These are phyloP conservation scores for Mortierella claussenii DNA, from an alignment of 192 early-diverging fungal genomes.

Conservation along the genomic window DNA sequence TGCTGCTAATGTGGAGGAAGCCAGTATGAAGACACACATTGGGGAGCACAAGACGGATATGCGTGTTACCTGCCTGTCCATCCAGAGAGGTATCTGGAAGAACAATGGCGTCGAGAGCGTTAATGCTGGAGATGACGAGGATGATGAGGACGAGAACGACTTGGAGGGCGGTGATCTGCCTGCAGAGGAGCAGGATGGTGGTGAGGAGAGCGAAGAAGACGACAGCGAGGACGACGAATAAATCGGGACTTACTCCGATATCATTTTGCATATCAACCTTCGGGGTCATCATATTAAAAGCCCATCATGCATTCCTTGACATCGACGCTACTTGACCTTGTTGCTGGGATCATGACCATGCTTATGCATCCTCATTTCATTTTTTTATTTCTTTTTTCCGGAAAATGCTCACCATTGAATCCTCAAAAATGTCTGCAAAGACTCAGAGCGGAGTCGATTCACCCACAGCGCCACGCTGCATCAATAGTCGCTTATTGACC, in stretches of 20 bases:
- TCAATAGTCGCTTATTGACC: neutral
- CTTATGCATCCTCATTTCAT: too few species aligned
- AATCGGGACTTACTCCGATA: too few species aligned
- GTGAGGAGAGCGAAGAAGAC: slow-evolving; percentile 28
- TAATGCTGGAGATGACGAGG: slow-evolving; percentile 10
- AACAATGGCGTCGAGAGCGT: slow-evolving; percentile 11
- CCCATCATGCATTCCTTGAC: too few species aligned
- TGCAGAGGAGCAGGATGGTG: neutral
- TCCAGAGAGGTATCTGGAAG: slow-evolving; percentile 52
- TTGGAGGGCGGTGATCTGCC: neutral
- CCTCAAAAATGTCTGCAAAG: too few species aligned
- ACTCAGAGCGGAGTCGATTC: too few species aligned
- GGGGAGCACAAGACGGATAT: slow-evolving; percentile 51
- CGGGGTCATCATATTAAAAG: too few species aligned
- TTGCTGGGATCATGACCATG: too few species aligned
- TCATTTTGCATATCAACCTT: too few species aligned
- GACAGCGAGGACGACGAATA: slow-evolving; percentile 16
- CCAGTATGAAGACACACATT: slow-evolving; percentile 53
- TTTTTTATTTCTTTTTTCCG: too few species aligned
- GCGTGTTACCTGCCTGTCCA: slow-evolving; percentile 37
- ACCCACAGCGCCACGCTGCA: neutral
- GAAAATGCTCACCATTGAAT: too few species aligned
- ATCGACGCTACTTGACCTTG: too few species aligned
- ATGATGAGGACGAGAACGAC: slow-evolving; percentile 8
- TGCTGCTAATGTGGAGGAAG: slow-evolving; percentile 18